Evolutionary conservation across 2,329 filamentous ascomycete genomes (phyloP), one percentile per base, ranked within the genome.

Genomic region (Apiospora hydei): DNA sequence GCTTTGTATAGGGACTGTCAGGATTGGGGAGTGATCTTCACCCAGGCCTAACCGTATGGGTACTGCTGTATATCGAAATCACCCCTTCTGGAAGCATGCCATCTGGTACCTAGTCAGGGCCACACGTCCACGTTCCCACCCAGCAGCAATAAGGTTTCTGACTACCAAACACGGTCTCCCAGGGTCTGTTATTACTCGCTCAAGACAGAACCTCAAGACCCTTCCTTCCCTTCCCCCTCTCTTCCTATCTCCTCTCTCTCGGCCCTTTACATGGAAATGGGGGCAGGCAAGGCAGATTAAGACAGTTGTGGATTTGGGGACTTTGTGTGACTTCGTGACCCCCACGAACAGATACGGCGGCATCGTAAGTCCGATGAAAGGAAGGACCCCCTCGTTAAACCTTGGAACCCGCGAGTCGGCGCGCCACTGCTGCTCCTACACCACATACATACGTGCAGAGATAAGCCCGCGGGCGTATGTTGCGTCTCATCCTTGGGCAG

Each of bases 61-160:
- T 18, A 51, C 3, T 57, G 26, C 4, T 57, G 26, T 61, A 11
- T 11, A 21, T 61, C 30, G 53, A 38, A n/a, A 34, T 14, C 30
- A 13, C 53, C 6, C 46, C 53, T 61, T 61, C 53, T 61, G 30
- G 53, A 61, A 61, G 53, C 53, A 38, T 61, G 30, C 30, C 53
- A n/a, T 61, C 53, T 34, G 30, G 30, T 21, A 38, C 3, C 18
- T 34, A 34, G 53, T 21, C 53, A 61, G 30, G 30, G 18, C 38
- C 30, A 21, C 21, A n/a, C 21, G 10, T 21, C 44, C 26, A 18
- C 24, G 2, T 61, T 61, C 53, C 53, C 53, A 61, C 30, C 30
- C 4, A 26, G 16, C 30, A 30, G 18, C 16, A 61, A 61, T n/a
- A 61, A 61, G 53, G 30, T 61, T 61, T 61, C 34, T 38, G 30